Evolutionary conservation across 1,284 basidiomycete genomes (phyloP), one percentile per base, ranked within the genome.

Genomic region (Moesziomyces sp.): DNA sequence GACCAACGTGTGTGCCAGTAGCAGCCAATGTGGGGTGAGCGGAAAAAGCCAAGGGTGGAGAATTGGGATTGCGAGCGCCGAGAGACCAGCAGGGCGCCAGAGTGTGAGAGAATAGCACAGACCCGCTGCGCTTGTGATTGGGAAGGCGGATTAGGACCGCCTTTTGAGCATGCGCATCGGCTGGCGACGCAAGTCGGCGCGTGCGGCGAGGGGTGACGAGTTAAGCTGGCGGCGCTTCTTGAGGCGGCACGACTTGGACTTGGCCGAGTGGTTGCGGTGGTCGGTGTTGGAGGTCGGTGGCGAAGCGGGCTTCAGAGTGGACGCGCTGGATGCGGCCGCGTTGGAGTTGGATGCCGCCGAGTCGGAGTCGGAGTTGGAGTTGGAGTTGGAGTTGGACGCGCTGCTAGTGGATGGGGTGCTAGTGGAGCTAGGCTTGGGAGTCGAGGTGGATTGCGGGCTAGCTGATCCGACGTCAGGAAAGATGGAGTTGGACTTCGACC

Each of bases 201-300:
- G 59, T 5, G 60, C 60, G 5, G 66, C 66, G 5, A 69, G 56
- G 9, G 58, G 8, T 16, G 66, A 69, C 4, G 33, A 48, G 13
- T 43, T 44, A 5, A 60, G 60, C 19, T 56, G 56, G n/a, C 49
- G 56, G 23, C 60, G 60, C 24, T 52, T 54, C 55, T 68, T 62
- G 52, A 62, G 54, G 7, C 66, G 51, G 40, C 66, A 62, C 28
- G 42, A 24, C 38, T 26, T n/a, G 35, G 35, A 38, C 19, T 55
- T 60, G 16, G 52, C 24, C 3, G 56, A 40, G 45, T 68, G 55
- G 16, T 26, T 58, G 19, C 55, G 53, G 44, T 46, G 55, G n/a
- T 23, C 46, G 40, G 58, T 18, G 5, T 33, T 21, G 19, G 51
- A 40, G 0, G 50, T 16, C 6, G 21, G 21, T 21, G 21, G 21